Conservation (phyloP, 1,284 basidiomycete genomes). For the Irpex lacteus region DNA sequence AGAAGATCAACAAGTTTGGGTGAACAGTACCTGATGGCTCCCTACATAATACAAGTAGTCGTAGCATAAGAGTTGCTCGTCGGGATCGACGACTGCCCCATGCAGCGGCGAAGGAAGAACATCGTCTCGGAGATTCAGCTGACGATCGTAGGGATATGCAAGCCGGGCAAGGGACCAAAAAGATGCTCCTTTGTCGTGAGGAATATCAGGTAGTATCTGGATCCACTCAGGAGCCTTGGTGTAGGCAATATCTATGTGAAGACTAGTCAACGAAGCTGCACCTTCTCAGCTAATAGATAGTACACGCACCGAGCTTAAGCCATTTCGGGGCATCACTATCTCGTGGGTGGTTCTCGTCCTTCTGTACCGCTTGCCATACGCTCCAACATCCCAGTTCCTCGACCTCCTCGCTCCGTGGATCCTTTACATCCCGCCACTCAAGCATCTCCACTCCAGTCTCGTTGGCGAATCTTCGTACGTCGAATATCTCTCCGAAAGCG, state of each 20-base stretch:
- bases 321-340: constrained; percentile 38
- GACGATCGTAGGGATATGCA: constrained; percentile 39
- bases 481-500: constrained; percentile 41
- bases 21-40: background rate
- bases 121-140: constrained; percentile 24
- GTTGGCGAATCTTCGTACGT: constrained; percentile 35
- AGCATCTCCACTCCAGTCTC: constrained; percentile 34
- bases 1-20: background rate
- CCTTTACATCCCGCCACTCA: constrained; percentile 42
- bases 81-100: constrained; percentile 37
- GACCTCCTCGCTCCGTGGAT: constrained; percentile 26
- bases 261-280: background rate
- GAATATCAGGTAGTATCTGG: constrained; percentile 34
- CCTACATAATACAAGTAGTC: constrained; percentile 49
- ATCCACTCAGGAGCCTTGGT: constrained; percentile 42
- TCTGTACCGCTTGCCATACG: constrained; percentile 52
- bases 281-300: background rate
- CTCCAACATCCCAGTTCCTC: constrained; percentile 73
- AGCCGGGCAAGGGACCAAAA: constrained; percentile 46
- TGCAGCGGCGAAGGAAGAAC: constrained; percentile 34
- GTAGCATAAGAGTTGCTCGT: constrained; percentile 51
- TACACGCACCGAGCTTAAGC: constrained; percentile 47
- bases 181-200: constrained; percentile 40
- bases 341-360: constrained; percentile 42
- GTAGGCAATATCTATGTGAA: constrained; percentile 43